phyloP scores from a whole-genome alignment of 2,329 filamentous ascomycete genomes.

The Cordyceps fumosorosea region DNA sequence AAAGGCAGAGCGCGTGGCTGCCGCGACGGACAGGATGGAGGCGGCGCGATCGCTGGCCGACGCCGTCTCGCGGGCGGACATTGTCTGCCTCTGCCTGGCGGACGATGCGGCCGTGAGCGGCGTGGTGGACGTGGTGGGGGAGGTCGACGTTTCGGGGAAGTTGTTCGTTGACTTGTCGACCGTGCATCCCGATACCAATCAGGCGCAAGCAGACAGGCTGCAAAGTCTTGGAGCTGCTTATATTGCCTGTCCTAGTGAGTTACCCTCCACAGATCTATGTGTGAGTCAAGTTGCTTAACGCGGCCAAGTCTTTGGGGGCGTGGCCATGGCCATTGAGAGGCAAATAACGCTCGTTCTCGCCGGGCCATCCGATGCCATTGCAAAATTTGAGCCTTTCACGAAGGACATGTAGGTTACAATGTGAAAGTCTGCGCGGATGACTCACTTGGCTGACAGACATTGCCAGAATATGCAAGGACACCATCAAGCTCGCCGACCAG shows the following conservation, averaged over 20 bases:
- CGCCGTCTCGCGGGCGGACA: neutral
- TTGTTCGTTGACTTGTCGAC: constrained; percentile 8
- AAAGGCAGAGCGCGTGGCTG: neutral
- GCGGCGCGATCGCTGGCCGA: neutral
- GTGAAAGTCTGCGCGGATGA: neutral
- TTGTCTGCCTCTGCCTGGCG: constrained; percentile 4
- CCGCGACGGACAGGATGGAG: neutral
- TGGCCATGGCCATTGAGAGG: neutral
- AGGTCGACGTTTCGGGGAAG: neutral
- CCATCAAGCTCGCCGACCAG: neutral
- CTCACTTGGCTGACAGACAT: neutral
- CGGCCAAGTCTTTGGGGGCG: constrained; percentile 2
- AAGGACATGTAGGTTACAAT: neutral
- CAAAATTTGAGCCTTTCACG: neutral
- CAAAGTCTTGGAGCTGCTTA: neutral
- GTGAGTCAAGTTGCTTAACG: neutral
- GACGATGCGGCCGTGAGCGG: neutral
- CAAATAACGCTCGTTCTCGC: constrained; percentile 4
- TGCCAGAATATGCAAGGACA: neutral
- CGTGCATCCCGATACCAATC: constrained; percentile 2
- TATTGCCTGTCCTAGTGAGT: constrained; percentile 1
- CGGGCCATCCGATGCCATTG: neutral
- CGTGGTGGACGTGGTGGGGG: neutral
- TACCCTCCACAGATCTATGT: too few relatives aligned
- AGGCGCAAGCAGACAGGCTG: neutral